Evolutionary conservation across 495 filamentous ascomycete genomes (phyloP).

Genomic region (Tuber umbilicatum): DNA sequence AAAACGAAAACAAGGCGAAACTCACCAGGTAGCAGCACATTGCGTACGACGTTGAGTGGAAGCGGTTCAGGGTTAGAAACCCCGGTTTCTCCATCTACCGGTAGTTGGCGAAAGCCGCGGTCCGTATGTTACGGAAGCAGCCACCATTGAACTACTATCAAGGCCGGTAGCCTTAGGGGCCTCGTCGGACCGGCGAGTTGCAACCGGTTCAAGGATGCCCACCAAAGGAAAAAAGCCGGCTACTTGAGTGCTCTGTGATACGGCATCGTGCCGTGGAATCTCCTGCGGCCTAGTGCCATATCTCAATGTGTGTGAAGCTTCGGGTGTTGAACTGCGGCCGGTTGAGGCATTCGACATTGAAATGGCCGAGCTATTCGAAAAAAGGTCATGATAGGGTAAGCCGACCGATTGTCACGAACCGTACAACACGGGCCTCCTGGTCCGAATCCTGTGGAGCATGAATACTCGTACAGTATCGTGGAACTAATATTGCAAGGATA

Average conservation of each 20-base stretch:
- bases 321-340: neutral
- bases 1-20: neutral
- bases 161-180: neutral
- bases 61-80: neutral
- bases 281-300: neutral
- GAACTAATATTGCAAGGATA: neutral
- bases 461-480: neutral
- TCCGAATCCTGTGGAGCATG: neutral
- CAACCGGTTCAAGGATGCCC: neutral
- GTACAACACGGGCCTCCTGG: neutral
- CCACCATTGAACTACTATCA: neutral
- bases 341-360: neutral
- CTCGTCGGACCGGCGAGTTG: neutral
- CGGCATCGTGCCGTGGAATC: neutral
- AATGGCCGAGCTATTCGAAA: neutral
- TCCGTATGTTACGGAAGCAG: neutral
- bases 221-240: neutral
- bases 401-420: neutral
- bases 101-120: neutral
- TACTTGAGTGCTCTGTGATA: neutral
- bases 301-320: neutral
- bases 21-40: neutral
- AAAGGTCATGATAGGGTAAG: neutral
- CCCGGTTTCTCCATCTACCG: neutral
- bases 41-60: neutral